Conservation (phyloP, 257 asterid species). For the Eucommia ulmoides region DNA sequence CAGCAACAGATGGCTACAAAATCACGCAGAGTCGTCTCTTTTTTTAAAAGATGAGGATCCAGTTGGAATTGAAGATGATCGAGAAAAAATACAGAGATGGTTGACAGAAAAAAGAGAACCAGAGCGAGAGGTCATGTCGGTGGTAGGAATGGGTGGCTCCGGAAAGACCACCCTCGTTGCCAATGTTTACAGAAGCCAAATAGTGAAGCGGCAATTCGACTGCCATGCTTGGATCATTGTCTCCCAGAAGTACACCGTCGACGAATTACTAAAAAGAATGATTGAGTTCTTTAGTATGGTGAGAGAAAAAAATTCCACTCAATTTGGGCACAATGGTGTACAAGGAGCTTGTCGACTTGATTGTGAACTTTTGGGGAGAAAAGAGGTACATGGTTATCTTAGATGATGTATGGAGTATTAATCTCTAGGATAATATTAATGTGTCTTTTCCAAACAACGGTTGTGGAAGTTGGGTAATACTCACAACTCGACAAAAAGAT, state of each 20-base stretch:
- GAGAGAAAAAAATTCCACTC: background rate
- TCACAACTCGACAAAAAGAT: conserved; percentile 25
- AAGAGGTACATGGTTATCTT: conserved; percentile 31
- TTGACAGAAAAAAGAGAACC: background rate
- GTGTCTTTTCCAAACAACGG: conserved; percentile 23
- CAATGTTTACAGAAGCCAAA: background rate
- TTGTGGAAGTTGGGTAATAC: conserved; percentile 31
- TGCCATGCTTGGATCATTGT: background rate
- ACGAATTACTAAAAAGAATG: background rate
- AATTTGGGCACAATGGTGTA: background rate
- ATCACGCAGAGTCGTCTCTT: background rate
- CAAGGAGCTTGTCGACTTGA: background rate
- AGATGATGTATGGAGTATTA: conserved; percentile 30
- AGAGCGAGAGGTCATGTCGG: background rate
- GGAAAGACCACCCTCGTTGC: background rate
- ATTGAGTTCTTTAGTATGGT: background rate
- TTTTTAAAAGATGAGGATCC: background rate
- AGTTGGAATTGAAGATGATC: background rate
- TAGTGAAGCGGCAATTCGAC: background rate
- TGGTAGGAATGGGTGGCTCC: background rate
- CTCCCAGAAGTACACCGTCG: background rate
- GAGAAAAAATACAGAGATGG: background rate
- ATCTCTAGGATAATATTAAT: conserved; percentile 21
- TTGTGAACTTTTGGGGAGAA: conserved; percentile 1
- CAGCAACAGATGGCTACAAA: too few species aligned